phyloP scores from a whole-genome alignment of 192 early-diverging fungal species.

The Podochytrium sp. region DNA sequence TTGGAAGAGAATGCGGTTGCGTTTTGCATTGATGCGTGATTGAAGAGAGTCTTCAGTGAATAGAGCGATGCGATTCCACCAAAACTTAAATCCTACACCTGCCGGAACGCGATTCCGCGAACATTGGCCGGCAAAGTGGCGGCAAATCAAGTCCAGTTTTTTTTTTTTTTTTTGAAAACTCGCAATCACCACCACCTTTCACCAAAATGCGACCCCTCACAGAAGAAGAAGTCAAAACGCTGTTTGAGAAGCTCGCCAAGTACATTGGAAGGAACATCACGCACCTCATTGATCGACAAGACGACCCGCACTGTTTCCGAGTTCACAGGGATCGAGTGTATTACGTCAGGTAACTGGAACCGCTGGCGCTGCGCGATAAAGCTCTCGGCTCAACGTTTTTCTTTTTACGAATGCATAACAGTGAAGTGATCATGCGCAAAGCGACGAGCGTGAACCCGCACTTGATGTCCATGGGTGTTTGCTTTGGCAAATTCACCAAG shows the following conservation, averaged over 20 bases:
- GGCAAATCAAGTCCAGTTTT: too few species aligned
- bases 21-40: too few species aligned
- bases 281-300: constrained; percentile 91
- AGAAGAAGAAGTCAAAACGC: constrained; percentile 94
- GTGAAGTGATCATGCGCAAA: constrained; percentile 90
- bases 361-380: not conserved
- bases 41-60: too few species aligned
- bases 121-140: too few species aligned
- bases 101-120: too few species aligned
- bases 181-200: not conserved
- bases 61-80: too few species aligned
- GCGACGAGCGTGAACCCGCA: constrained; percentile 83
- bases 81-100: too few species aligned
- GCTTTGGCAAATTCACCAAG: constrained; percentile 99
- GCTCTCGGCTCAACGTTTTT: constrained; percentile 23
- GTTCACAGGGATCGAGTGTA: constrained; percentile 94
- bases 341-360: constrained; percentile 79
- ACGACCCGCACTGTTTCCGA: constrained; percentile 97
- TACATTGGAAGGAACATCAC: constrained; percentile 97
- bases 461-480: constrained; percentile 89
- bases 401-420: constrained; percentile 14
- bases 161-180: not conserved
- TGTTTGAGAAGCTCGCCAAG: constrained; percentile 98
- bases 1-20: not conserved
- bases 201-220: constrained; percentile 90